A percentile compares a stretch with the other conserved stretches of the same genome.
phyloP scores from a whole-genome alignment of 371 early-diverging fungal species.

The Mortierella sp. region DNA sequence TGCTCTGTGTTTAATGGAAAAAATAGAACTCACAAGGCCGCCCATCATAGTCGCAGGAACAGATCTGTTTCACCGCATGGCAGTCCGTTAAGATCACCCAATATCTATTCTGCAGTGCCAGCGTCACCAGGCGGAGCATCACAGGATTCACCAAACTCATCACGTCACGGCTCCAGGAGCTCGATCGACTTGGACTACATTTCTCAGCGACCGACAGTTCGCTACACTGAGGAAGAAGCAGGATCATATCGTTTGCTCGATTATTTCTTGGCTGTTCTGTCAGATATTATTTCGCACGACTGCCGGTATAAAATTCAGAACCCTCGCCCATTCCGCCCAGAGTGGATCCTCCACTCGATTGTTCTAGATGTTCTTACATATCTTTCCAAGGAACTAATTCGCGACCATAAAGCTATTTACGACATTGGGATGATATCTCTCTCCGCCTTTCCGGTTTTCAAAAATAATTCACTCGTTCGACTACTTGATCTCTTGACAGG shows the following conservation, averaged over 20 bases:
- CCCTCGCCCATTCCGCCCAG: constrained; percentile 70
- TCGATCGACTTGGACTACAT: constrained; percentile 35
- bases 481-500: constrained; percentile 42
- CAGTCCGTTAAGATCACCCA: constrained; percentile 29
- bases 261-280: constrained; percentile 57
- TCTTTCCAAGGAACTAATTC: constrained; percentile 31
- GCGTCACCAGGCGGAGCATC: constrained; percentile 32
- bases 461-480: constrained; percentile 36
- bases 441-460: constrained; percentile 47
- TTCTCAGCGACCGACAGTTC: constrained; percentile 20
- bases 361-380: constrained; percentile 62
- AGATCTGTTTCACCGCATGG: constrained; percentile 38
- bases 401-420: constrained; percentile 49
- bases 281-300: constrained; percentile 69
- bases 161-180: constrained; percentile 28
- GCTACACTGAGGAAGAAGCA: constrained; percentile 33
- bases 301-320: constrained; percentile 65
- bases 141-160: constrained; percentile 27
- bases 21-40: constrained; percentile 18
- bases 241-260: constrained; percentile 44
- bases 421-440: constrained; percentile 51
- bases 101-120: constrained; percentile 15
- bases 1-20: background rate
- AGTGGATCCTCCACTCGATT: constrained; percentile 65
- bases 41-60: constrained; percentile 24